Base-by-base conservation (phyloP, 2,329 filamentous ascomycete genomes). In the Claviceps arundinis region DNA sequence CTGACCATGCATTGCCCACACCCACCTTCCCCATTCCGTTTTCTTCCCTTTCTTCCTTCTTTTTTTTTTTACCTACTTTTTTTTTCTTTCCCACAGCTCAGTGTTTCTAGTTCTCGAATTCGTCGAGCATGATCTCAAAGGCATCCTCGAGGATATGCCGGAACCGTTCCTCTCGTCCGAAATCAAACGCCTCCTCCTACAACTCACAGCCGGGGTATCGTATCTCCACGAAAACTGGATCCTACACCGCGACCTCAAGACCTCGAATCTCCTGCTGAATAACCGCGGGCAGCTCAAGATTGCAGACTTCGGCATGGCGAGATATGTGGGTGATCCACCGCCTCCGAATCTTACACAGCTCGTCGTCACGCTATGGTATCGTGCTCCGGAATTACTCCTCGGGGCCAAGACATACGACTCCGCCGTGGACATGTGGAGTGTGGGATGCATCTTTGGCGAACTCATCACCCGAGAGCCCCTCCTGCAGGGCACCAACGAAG, bases 71-170 rank as follows among this genome's bases (percentile, higher is more conserved):
- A 6, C 26, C 16, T 17, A 24, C 17, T 11, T 40, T 6, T 37
- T 17, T 34, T 22, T 19, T 19, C 19, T 8, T 17, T 22, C 5
- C 16, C 9, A 14, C 66, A 89, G 84, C 70, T 70, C 68, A 34
- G 85, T 96, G 58, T 94, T 89, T 67, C 81, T 98, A 53, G 93
- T 97, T 56, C 91, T 98, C 76, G 90, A 96, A 64, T 98, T 97
- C 68, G 76, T 96, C 61, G 91, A 97, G 73, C 93, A 98, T 74
- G 93, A 98, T 64, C 81, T 98, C 53, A 95, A 94, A 69, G 87
- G 85, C 52, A 78, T 98, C 53, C 85, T 95, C 57, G 87, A 94
- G 67, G 87, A 94, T 64, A 95, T 97, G 89, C 80, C 85, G 50
- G 88, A 96, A 64, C 89, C 90, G 0, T 98, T 98, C 66, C 77